phyloP scores from a whole-genome alignment of 148 eudicot genomes.

The Suaeda aralocaspica region DNA sequence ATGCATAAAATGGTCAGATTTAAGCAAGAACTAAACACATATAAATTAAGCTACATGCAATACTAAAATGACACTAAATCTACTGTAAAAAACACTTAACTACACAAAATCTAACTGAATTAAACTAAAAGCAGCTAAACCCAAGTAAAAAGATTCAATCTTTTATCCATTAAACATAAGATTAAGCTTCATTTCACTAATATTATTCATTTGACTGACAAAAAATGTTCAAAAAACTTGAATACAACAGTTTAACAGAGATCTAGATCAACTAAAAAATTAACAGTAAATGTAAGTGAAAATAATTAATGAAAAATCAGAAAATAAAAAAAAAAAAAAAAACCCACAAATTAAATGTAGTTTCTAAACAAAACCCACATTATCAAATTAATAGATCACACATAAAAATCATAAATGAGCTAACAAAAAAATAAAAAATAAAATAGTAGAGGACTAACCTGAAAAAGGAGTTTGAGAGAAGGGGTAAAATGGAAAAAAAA shows the following conservation, averaged over 20 bases:
- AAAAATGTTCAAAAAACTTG: too few species aligned
- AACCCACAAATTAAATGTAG: background rate
- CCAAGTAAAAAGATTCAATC: background rate
- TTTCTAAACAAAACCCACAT: background rate
- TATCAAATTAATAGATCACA: constrained; percentile 12
- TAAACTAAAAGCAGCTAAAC: constrained; percentile 10
- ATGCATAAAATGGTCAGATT: background rate
- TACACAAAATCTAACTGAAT: background rate
- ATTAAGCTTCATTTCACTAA: background rate
- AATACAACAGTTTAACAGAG: too few species aligned
- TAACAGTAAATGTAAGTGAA: constrained; percentile 2
- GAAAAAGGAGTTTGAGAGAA: constrained; percentile 12
- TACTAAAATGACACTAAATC: background rate
- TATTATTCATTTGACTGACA: background rate
- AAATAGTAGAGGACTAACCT: constrained; percentile 24
- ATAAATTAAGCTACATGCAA: constrained; percentile 10
- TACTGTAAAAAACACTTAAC: background rate
- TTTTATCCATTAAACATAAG: too few species aligned
- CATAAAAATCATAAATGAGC: constrained; percentile 7
- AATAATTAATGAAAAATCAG: too few species aligned
- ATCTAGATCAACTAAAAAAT: constrained; percentile 20
- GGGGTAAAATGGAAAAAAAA: background rate
- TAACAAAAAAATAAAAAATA: too few species aligned
- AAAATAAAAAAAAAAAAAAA: background rate
- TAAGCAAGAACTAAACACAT: too few species aligned